phyloP scores from a whole-genome alignment of 2,329 filamentous ascomycete species.

The Fonsecaea pugnacius region DNA sequence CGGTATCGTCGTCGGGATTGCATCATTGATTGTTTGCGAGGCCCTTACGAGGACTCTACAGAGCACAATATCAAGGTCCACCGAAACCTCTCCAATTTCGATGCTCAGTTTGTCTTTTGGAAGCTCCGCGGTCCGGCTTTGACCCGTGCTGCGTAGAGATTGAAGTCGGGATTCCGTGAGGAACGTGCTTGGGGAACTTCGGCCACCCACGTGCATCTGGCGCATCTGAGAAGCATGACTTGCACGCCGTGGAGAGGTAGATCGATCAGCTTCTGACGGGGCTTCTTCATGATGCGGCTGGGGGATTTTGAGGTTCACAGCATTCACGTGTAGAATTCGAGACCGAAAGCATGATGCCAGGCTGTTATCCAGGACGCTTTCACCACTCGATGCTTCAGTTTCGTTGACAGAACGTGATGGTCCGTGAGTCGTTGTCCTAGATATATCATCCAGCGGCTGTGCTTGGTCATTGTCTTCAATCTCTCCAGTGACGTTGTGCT shows the following conservation, averaged over 20 bases:
- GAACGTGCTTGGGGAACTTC: slow-evolving; percentile 24
- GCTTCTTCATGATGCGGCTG: slow-evolving; percentile 15
- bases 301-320: slow-evolving; percentile 20
- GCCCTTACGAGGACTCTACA: slow-evolving; percentile 29
- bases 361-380: slow-evolving; percentile 27
- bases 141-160: neutral
- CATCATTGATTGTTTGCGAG: slow-evolving; percentile 21
- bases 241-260: neutral
- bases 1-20: slow-evolving; percentile 10
- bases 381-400: slow-evolving; percentile 18
- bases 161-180: slow-evolving; percentile 24
- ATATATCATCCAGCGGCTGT: neutral
- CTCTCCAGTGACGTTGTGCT: neutral
- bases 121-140: neutral
- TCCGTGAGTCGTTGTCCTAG: neutral
- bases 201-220: slow-evolving; percentile 11
- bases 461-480: neutral
- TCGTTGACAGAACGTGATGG: slow-evolving; percentile 8
- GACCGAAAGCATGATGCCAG: slow-evolving; percentile 30
- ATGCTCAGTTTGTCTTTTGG: slow-evolving; percentile 17
- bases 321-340: slow-evolving; percentile 26
- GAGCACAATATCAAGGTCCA: slow-evolving; percentile 32
- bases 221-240: slow-evolving; percentile 9
- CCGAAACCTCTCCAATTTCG: slow-evolving; percentile 25
- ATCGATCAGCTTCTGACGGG: slow-evolving; percentile 1